A percentile compares a stretch with the other conserved stretches of the same genome.
Conservation (phyloP, 2,329 filamentous ascomycete species). For the Verticillium nubilum region DNA sequence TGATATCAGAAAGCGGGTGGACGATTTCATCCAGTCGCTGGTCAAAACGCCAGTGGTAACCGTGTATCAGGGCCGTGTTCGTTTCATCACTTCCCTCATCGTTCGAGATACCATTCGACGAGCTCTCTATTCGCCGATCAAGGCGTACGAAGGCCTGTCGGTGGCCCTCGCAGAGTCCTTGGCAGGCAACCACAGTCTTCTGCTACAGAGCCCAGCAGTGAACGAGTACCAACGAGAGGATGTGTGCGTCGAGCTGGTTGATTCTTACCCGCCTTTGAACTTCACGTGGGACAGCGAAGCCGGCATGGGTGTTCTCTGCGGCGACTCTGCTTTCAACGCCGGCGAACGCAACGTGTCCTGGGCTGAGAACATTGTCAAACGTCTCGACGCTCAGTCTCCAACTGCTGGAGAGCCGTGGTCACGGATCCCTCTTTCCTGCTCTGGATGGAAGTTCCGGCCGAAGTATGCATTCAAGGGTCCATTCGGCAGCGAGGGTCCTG, state of each 20-base stretch:
- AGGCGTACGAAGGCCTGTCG: slow-evolving; percentile 10
- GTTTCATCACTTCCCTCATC: slow-evolving; percentile 24
- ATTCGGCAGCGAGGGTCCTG: slow-evolving; percentile 20
- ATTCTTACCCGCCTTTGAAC: not conserved
- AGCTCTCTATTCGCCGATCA: slow-evolving; percentile 24
- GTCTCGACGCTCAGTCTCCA: slow-evolving; percentile 19
- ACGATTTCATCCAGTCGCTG: slow-evolving; percentile 21
- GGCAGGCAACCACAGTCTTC: slow-evolving; percentile 20
- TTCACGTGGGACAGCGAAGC: slow-evolving; percentile 13
- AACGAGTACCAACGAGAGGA: slow-evolving; percentile 1
- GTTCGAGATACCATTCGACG: slow-evolving; percentile 18
- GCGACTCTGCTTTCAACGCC: slow-evolving; percentile 23
- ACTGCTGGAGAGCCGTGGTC: slow-evolving; percentile 27
- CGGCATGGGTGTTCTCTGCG: slow-evolving; percentile 23
- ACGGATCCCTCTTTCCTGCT: slow-evolving; percentile 31
- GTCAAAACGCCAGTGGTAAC: slow-evolving; percentile 19
- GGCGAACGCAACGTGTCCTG: slow-evolving; percentile 14
- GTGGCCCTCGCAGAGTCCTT: slow-evolving; percentile 15
- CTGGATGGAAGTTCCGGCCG: slow-evolving; percentile 28
- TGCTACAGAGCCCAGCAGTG: not conserved
- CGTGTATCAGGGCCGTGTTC: slow-evolving; percentile 14
- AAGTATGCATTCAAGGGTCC: slow-evolving; percentile 34
- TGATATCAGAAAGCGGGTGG: slow-evolving; percentile 26
- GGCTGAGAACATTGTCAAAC: slow-evolving; percentile 22
- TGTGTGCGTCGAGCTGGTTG: slow-evolving; percentile 3